Base-by-base conservation (phyloP, 768 basidiomycete genomes). In the Royoungia palumana region DNA sequence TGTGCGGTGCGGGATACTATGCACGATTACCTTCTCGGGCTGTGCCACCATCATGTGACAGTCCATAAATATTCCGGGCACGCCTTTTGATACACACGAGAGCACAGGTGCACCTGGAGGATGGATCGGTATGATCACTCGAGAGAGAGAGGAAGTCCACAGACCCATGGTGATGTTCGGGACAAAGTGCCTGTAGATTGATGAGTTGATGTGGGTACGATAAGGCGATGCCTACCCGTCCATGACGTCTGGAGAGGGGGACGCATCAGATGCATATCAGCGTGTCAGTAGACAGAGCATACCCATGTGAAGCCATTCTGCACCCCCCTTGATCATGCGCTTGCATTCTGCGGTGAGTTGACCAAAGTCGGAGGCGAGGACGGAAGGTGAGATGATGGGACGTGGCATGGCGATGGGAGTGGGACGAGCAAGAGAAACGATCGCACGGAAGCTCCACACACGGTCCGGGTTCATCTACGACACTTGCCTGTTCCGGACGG, bases 11-110 rank as follows among this genome's bases (percentile, higher is more conserved):
- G 8, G 32, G 35, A 17, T 21, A 20, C 37, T 25, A 17, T 17
- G 32, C 28, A 8, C 61, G 41, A n/a, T 44, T 57, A 91, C 94
- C 77, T 87, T 85, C 63, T 88, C 90, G 10, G 96, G 96, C 41
- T 97, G 75, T 0, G 93, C 68, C 17, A 99, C 96, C 96, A 99
- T 99, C 96, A 98, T 98, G 71, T 99, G 96, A 69, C 94, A 97
- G 70, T 99, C 96, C 95, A 99, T 98, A 75, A 94, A 98, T 59
- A 97, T 96, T 45, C 82, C 90, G 2, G 95, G 94, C 19, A 97
- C 81, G 30, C 83, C 81, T 68, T 93, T 93, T 45, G 79, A 75
- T 19, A 99, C 85, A 57, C 85, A 89, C 25, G 87, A 76, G 27
- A 98, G 79, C 41, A 98, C 80, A 7, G 95, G 94, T 28, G 90